Conservation (phyloP, 176 grass and related monocot species). For the Olyra latifolia region DNA sequence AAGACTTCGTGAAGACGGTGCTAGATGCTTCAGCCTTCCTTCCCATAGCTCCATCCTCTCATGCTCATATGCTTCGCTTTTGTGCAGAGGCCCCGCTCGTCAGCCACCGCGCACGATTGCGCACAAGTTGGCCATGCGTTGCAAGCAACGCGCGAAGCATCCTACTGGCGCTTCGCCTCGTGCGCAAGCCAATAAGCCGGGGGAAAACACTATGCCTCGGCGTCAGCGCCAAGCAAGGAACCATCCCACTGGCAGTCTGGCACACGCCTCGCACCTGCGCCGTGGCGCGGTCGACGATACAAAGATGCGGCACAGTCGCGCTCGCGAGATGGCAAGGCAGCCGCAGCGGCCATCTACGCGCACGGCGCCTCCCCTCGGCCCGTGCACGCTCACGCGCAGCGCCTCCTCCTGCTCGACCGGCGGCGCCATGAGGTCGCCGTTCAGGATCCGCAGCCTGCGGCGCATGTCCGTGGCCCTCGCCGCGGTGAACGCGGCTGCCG, state of each 20-base stretch:
- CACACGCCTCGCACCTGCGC: not conserved
- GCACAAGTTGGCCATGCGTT: not conserved
- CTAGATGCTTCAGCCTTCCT: not conserved
- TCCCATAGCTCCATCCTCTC: not conserved
- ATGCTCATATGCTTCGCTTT: not conserved
- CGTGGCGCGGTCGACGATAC: not conserved
- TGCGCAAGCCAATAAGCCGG: not conserved
- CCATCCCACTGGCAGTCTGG: conserved; percentile 1
- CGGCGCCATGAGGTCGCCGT: not conserved
- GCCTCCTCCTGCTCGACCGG: not conserved
- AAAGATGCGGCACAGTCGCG: not conserved
- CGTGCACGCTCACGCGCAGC: too few relatives aligned
- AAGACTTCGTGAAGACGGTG: not conserved
- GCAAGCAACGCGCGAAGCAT: not conserved
- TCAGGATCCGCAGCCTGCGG: conserved; percentile 19
- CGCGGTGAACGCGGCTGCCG: conserved; percentile 20
- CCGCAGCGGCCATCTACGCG: not conserved
- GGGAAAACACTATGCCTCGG: not conserved
- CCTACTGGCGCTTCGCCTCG: not conserved
- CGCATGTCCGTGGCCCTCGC: conserved; percentile 30
- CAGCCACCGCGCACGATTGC: not conserved
- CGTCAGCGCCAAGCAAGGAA: conserved; percentile 36
- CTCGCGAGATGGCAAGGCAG: not conserved
- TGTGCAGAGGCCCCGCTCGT: not conserved
- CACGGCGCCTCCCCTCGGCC: not conserved